Percentiles rank a stretch among this genome's conserved stretches.
These are phyloP conservation scores for Sextonia rubra DNA, from an alignment of 164 flowering plant genomes.

Conservation along the genomic window DNA sequence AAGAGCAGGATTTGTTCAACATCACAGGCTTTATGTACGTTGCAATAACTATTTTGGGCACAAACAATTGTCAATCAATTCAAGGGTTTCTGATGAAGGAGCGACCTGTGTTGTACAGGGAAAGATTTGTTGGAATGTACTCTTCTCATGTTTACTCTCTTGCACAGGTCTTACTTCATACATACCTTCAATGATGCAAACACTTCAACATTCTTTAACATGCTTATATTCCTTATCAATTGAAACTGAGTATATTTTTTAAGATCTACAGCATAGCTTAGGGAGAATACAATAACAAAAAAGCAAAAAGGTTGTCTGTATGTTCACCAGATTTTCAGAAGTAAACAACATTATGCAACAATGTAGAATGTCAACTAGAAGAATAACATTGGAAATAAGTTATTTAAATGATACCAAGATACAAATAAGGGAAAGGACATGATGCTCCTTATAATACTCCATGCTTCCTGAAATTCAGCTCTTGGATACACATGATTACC, in stretches of 20 bases:
- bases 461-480: not conserved
- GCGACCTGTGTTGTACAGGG: constrained; percentile 37
- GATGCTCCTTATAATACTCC: not conserved
- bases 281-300: not conserved
- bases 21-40: constrained; percentile 38
- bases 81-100: constrained; percentile 34
- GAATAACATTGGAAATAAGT: not conserved
- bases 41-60: constrained; percentile 28
- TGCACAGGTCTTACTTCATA: constrained; percentile 30
- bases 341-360: not conserved
- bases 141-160: constrained; percentile 36
- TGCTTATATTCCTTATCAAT: too few species aligned
- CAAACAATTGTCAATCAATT: constrained; percentile 32
- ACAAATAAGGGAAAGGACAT: not conserved
- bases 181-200: not conserved
- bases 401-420: not conserved
- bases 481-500: not conserved
- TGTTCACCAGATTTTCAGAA: not conserved
- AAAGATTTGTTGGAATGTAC: constrained; percentile 50
- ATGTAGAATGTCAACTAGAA: not conserved
- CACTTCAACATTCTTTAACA: too few species aligned
- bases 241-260: not conserved
- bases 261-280: not conserved
- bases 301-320: not conserved
- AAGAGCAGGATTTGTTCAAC: constrained; percentile 38